Evolutionary conservation across 2,329 filamentous ascomycete genomes (phyloP).

Genomic region (Aspergillus amoenus): DNA sequence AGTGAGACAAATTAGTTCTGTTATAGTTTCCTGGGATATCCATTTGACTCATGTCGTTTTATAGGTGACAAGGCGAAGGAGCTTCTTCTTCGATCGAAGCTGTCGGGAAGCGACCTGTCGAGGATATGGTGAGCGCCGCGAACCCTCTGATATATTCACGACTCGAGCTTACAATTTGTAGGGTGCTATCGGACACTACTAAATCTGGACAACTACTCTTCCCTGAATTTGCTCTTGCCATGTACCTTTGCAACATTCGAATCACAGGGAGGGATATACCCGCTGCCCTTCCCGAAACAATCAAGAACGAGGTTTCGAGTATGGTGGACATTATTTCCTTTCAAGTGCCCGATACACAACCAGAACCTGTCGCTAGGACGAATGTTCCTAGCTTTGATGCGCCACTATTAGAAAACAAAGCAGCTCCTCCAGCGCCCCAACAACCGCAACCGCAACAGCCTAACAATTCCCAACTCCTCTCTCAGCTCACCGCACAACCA

Average conservation of each 20-base stretch:
- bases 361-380: constrained; percentile 52
- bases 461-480: constrained; percentile 64
- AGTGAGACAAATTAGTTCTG: constrained; percentile 8
- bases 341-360: constrained; percentile 73
- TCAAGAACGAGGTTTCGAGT: constrained; percentile 96
- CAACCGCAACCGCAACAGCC: constrained; percentile 70
- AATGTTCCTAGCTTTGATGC: constrained; percentile 72
- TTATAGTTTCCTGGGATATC: neutral
- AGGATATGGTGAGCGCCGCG: constrained; percentile 74
- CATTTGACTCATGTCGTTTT: constrained; percentile 16
- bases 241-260: constrained; percentile 97
- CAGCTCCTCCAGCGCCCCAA: constrained; percentile 54
- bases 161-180: constrained; percentile 35
- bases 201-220: constrained; percentile 95
- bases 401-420: constrained; percentile 49
- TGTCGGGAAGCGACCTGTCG: constrained; percentile 82
- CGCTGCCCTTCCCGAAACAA: constrained; percentile 70
- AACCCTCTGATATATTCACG: constrained; percentile 2
- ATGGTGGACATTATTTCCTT: constrained; percentile 99
- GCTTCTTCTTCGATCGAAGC: constrained; percentile 80
- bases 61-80: constrained; percentile 81
- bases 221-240: constrained; percentile 93
- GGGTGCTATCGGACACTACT: constrained; percentile 91
- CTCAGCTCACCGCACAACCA: constrained; percentile 55
- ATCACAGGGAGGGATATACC: constrained; percentile 84